These are phyloP conservation scores for Sugiyamaella pinicola DNA, from an alignment of 1,139 yeast genomes.

Conservation along the genomic window DNA sequence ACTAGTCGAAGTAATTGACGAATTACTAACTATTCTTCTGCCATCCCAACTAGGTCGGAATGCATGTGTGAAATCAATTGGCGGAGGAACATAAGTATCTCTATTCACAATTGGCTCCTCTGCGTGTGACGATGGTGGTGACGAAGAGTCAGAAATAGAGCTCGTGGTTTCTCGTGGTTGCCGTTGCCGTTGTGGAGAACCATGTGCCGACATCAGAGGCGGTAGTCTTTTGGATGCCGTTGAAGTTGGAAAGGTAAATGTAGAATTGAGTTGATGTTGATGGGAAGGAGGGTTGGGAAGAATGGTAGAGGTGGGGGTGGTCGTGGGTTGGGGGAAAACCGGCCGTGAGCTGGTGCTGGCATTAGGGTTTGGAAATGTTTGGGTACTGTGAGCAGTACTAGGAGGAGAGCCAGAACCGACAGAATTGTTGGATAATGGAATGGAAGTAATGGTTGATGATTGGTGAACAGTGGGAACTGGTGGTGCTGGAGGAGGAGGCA, in stretches of 20 bases:
- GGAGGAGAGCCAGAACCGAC: no score
- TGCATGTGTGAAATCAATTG: constrained; percentile 41
- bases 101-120: constrained; percentile 19
- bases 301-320: constrained; percentile 3
- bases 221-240: neutral
- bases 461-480: neutral
- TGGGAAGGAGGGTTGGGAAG: constrained; percentile 9
- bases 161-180: constrained; percentile 6
- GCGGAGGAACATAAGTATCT: constrained; percentile 35
- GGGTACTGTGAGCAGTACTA: neutral
- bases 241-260: neutral
- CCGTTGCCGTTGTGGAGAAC: constrained; percentile 8
- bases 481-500: constrained; percentile 1
- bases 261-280: constrained; percentile 7
- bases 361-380: constrained; percentile 11
- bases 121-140: constrained; percentile 12
- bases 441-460: neutral
- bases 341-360: neutral
- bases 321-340: constrained; percentile 14
- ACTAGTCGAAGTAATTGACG: constrained; percentile 4
- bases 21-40: constrained; percentile 9
- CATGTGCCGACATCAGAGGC: constrained; percentile 9
- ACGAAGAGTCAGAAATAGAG: constrained; percentile 8
- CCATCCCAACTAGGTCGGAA: constrained; percentile 28
- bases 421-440: neutral